Evolutionary conservation across 2,329 filamentous ascomycete genomes (phyloP), one percentile per base, ranked within the genome.

Genomic region (Alternaria sp.): DNA sequence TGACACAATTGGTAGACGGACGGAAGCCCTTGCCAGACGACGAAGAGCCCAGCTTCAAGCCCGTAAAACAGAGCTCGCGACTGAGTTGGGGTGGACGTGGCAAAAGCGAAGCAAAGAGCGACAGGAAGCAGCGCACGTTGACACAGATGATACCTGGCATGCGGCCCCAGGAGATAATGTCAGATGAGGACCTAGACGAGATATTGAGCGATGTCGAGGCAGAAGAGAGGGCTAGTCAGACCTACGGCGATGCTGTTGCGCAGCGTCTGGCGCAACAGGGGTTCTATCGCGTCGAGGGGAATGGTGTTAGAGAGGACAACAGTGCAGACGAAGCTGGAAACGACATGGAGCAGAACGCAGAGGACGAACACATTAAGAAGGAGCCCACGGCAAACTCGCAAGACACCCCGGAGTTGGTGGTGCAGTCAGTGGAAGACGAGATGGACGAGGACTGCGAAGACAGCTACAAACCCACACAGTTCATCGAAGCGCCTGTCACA

Each of bases 121-220:
- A 73, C 55, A 52, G 54, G 19, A 67, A 71, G 52, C 77, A 79
- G 53, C 69, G 68, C 13, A 79, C 77, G 1, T 65, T 79, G 56
- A 79, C 77, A 10, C 77, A 79, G 45, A 79, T 79, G 75, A 64
- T 79, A 17, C 74, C 73, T 17, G 68, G 73, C 1, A 67, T 77
- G 62, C 67, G 56, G 9, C 51, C 66, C 4, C 19, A 69, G 43
- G 72, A 50, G 47, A 63, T 45, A 15, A 52, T 62, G 36, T 73
- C 72, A 2, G 69, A 73, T 40, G 70, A 71, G 6, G 69, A 76
- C 12, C 8, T 62, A 11, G 63, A 69, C 6, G 70, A 69, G n/a
- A 59, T 56, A 21, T 30, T 66, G n/a, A 65, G 60, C 23, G 66
- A 70, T 49, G n/a, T 57, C 26, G 68, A 72, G 19, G 64, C 63